phyloP scores from a whole-genome alignment of 805 yeast genomes.

The Nakazawaea populi region DNA sequence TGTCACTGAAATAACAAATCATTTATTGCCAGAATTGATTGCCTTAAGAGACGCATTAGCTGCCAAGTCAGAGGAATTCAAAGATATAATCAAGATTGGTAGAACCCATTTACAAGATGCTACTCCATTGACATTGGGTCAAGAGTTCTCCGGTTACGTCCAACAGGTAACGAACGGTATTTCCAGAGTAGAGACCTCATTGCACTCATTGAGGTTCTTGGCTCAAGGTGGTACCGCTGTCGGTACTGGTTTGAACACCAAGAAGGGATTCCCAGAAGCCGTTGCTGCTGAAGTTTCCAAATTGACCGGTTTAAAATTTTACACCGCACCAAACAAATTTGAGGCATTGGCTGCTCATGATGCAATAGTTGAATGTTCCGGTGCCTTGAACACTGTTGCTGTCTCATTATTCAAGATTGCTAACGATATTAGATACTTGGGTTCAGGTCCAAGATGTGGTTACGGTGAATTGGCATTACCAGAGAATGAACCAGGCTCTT shows the following conservation, averaged over 20 bases:
- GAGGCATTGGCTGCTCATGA: constrained; percentile 99
- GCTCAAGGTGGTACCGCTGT: constrained; percentile 99
- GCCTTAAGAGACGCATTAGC: constrained; percentile 74
- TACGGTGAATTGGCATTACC: constrained; percentile 94
- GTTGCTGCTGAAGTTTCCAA: constrained; percentile 82
- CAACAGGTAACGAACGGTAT: constrained; percentile 91
- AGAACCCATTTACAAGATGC: constrained; percentile 99
- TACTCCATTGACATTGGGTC: constrained; percentile 95
- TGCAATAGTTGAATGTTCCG: constrained; percentile 96
- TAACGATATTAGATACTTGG: constrained; percentile 95
- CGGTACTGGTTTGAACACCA: constrained; percentile 97
- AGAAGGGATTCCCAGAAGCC: constrained; percentile 78
- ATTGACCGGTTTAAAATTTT: constrained; percentile 83
- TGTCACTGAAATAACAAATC: constrained; percentile 74
- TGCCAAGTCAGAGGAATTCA: constrained; percentile 76
- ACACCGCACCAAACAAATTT: constrained; percentile 97
- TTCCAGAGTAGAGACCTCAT: constrained; percentile 69
- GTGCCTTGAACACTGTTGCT: constrained; percentile 94
- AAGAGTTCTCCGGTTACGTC: constrained; percentile 95
- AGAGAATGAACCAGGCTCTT: constrained; percentile 98
- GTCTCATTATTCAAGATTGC: constrained; percentile 93
- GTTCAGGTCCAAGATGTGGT: constrained; percentile 99
- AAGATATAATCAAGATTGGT: constrained; percentile 92
- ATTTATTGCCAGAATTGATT: constrained; percentile 75
- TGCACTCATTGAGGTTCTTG: constrained; percentile 71